phyloP scores from a whole-genome alignment of 345 rosid species.

The Adansonia digitata region DNA sequence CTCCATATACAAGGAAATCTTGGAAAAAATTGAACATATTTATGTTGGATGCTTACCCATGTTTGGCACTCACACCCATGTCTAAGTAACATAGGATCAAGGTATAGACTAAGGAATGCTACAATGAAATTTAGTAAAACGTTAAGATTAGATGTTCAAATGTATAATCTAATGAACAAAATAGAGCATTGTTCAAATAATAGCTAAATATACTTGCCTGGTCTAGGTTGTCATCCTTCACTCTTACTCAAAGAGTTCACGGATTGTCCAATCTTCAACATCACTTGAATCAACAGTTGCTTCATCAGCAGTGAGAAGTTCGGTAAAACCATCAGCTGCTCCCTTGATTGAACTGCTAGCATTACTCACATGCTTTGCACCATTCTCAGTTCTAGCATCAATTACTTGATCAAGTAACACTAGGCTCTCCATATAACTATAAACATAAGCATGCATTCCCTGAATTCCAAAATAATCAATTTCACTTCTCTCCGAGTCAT shows the following conservation, averaged over 20 bases:
- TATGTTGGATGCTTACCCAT: too few relatives aligned
- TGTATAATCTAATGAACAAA: neutral
- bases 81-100: neutral
- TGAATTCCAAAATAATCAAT: neutral
- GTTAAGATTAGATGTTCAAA: neutral
- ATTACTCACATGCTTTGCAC: neutral
- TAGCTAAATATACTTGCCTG: neutral
- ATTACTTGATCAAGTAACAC: neutral
- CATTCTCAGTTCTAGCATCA: neutral
- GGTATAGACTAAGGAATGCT: neutral
- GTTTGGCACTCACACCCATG: too few relatives aligned
- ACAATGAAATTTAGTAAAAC: neutral
- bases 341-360: neutral
- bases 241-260: neutral
- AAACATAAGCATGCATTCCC: neutral
- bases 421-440: conserved; percentile 4
- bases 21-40: too few relatives aligned
- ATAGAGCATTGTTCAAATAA: neutral
- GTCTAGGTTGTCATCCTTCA: neutral
- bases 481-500: neutral
- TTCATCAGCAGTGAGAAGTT: neutral
- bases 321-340: neutral
- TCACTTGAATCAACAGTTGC: neutral
- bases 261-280: neutral
- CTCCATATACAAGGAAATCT: too few relatives aligned